phyloP scores from a whole-genome alignment of 306 rosid genomes.

The Gleditsia sinensis region DNA sequence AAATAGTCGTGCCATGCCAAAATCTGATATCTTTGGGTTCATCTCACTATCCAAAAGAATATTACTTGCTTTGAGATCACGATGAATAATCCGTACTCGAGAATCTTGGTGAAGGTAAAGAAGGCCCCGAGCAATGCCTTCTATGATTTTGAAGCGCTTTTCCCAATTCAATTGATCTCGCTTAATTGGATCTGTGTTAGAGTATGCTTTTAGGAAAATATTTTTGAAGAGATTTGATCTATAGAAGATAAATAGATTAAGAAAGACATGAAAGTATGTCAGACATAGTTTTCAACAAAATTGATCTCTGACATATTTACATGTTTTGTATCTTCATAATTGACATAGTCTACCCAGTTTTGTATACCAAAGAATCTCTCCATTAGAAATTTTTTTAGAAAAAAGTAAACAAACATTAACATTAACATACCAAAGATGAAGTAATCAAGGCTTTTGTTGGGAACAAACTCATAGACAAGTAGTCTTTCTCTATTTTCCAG shows the following conservation, averaged over 20 bases:
- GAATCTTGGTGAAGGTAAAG: neutral
- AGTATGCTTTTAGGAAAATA: no score
- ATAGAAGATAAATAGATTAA: no score
- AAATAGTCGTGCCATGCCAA: neutral
- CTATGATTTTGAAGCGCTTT: neutral
- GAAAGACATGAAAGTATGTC: no score
- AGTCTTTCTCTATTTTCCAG: neutral
- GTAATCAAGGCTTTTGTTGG: neutral
- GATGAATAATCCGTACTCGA: neutral
- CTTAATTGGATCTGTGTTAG: no score
- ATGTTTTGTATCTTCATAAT: no score
- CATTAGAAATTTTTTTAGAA: no score
- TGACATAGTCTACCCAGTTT: no score
- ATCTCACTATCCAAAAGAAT: neutral
- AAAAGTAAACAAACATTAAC: no score
- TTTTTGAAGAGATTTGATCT: no score
- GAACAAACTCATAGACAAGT: neutral
- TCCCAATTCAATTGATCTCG: neutral
- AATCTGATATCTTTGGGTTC: neutral
- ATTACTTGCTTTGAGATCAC: neutral
- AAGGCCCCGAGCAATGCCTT: neutral
- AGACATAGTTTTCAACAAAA: no score
- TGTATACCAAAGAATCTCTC: no score
- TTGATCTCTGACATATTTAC: no score
- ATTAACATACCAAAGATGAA: neutral